Conservation (phyloP, 768 basidiomycete genomes). For the Glaciozyma antarctica region DNA sequence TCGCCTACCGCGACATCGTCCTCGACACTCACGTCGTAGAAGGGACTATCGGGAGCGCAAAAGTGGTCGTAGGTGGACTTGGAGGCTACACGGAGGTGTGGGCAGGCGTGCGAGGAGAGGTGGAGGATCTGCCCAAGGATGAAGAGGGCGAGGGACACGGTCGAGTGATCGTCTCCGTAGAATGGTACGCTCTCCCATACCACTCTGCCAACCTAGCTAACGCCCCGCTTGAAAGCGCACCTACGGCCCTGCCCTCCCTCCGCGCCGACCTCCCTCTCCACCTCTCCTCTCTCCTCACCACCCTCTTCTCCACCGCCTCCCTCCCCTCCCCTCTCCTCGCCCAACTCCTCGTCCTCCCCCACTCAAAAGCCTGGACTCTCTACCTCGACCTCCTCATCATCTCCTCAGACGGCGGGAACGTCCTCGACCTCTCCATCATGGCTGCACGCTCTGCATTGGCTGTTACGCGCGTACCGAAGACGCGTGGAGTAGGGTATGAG, state of each 20-base stretch:
- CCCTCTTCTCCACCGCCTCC: constrained; percentile 49
- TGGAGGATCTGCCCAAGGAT: constrained; percentile 49
- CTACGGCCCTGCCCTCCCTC: constrained; percentile 67
- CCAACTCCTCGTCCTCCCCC: constrained; percentile 52
- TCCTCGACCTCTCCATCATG: constrained; percentile 65
- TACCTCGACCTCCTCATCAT: constrained; percentile 66
- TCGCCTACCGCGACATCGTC: constrained; percentile 58
- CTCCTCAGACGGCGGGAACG: constrained; percentile 40
- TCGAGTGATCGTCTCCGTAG: constrained; percentile 51
- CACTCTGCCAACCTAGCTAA: background rate
- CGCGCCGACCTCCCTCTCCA: constrained; percentile 51
- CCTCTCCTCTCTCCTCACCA: constrained; percentile 25
- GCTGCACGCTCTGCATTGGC: constrained; percentile 68
- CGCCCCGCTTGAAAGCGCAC: constrained; percentile 37
- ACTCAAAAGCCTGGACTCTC: constrained; percentile 64
- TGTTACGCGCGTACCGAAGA: constrained; percentile 70
- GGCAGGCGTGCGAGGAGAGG: constrained; percentile 70
- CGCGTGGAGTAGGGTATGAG: constrained; percentile 60
- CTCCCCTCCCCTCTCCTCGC: constrained; percentile 44
- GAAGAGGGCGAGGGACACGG: constrained; percentile 43
- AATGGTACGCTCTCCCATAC: constrained; percentile 6
- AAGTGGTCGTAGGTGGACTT: constrained; percentile 57
- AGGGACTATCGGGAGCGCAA: constrained; percentile 74
- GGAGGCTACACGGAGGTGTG: constrained; percentile 67
- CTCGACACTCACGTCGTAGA: constrained; percentile 71